Percentiles rank a stretch among this genome's conserved stretches.
Evolutionary conservation across 768 basidiomycete genomes (phyloP).

Genomic region (Rubroboletus satanas): DNA sequence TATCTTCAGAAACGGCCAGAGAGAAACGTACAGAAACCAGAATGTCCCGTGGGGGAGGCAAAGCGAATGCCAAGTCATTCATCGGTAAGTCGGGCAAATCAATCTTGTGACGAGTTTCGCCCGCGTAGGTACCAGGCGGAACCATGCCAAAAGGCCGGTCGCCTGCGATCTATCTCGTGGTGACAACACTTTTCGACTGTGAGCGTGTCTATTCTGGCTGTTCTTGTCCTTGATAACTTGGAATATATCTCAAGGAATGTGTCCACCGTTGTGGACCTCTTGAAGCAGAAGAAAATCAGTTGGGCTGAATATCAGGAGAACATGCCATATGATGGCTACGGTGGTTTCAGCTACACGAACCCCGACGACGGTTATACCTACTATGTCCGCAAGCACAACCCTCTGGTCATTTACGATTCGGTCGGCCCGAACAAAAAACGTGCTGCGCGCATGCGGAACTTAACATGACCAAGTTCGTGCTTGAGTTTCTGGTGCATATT

Average conservation of each 20-base stretch:
- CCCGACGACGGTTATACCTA: constrained; percentile 36
- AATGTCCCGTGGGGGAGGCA: too few relatives aligned
- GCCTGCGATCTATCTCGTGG: background rate
- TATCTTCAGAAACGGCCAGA: background rate
- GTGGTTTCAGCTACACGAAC: constrained; percentile 35
- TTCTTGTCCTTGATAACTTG: constrained; percentile 33
- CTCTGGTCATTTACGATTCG: constrained; percentile 48
- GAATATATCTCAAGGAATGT: constrained; percentile 39
- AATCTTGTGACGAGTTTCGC: background rate
- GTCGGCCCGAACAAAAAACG: constrained; percentile 39
- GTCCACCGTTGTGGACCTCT: constrained; percentile 55
- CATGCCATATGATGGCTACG: constrained; percentile 47
- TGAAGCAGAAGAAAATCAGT: constrained; percentile 52
- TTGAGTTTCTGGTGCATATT: constrained; percentile 13
- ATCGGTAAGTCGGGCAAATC: constrained; percentile 1
- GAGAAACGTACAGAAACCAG: background rate
- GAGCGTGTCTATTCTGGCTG: constrained; percentile 5
- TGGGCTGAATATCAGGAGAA: constrained; percentile 62
- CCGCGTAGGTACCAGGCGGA: constrained; percentile 6
- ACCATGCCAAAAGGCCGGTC: background rate
- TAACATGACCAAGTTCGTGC: constrained; percentile 23
- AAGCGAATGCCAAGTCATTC: background rate
- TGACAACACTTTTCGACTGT: background rate
- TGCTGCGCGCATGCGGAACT: constrained; percentile 46
- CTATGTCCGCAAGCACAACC: constrained; percentile 55